Evolutionary conservation across 257 asterid genomes (phyloP).

Genomic region (Verbena officinalis): DNA sequence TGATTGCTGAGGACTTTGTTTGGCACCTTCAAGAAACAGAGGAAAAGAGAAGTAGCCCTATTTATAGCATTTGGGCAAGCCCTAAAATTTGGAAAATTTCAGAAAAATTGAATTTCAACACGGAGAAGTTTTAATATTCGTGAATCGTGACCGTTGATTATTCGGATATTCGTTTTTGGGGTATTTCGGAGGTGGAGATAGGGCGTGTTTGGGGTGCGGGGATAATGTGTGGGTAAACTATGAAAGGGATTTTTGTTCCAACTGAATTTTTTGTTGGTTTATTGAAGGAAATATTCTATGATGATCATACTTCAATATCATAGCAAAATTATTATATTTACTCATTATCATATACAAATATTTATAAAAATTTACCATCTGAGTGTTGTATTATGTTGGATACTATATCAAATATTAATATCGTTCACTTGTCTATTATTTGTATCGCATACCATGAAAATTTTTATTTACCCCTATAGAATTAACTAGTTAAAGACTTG

Average conservation of each 20-base stretch:
- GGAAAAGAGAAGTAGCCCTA: neutral
- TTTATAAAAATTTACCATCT: too few species aligned
- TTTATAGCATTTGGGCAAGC: constrained; percentile 35
- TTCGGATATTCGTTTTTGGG: constrained; percentile 42
- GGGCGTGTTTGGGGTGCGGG: constrained; percentile 18
- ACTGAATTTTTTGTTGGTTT: neutral
- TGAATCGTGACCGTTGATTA: constrained; percentile 25
- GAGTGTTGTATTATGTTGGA: too few species aligned
- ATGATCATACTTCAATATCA: too few species aligned
- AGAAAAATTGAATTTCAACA: constrained; percentile 27
- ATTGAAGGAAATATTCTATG: too few species aligned
- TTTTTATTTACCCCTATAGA: too few species aligned
- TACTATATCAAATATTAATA: too few species aligned
- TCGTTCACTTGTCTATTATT: too few species aligned
- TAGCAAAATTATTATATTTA: too few species aligned
- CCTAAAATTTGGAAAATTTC: neutral
- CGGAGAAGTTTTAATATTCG: constrained; percentile 17
- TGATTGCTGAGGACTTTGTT: neutral
- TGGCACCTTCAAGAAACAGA: constrained; percentile 43
- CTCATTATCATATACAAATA: too few species aligned
- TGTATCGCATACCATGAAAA: too few species aligned
- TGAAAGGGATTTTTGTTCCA: neutral
- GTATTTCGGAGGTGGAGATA: neutral
- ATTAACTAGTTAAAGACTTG: too few species aligned
- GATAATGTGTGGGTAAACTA: too few species aligned